Evolutionary conservation across 495 filamentous ascomycete genomes (phyloP).

Genomic region (Oleoguttula mirabilis): DNA sequence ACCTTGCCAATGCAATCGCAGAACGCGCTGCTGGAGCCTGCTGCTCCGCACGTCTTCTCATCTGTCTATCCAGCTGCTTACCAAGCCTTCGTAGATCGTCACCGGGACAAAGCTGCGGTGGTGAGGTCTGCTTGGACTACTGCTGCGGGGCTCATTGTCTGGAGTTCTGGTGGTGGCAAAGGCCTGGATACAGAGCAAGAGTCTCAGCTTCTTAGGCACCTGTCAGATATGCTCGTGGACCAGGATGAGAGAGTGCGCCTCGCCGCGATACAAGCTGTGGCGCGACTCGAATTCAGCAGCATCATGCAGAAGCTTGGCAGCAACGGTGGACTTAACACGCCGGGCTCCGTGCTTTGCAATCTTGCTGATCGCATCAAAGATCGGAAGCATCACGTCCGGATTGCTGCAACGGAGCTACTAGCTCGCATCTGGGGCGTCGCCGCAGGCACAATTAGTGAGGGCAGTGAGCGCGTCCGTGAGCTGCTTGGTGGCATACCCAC

Average conservation of each 20-base stretch:
- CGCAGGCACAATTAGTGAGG: constrained; percentile 70
- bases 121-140: constrained; percentile 80
- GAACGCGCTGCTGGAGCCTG: constrained; percentile 61
- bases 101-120: constrained; percentile 67
- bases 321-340: constrained; percentile 54
- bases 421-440: constrained; percentile 86
- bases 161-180: constrained; percentile 75
- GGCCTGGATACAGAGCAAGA: constrained; percentile 71
- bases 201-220: constrained; percentile 50
- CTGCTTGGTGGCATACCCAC: constrained; percentile 69
- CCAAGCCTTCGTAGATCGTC: constrained; percentile 66
- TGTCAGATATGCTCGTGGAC: constrained; percentile 74
- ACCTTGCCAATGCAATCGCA: constrained; percentile 39
- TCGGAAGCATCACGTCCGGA: constrained; percentile 64
- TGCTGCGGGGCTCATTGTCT: constrained; percentile 66
- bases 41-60: constrained; percentile 72
- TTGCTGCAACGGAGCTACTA: constrained; percentile 72
- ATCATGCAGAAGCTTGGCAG: constrained; percentile 69
- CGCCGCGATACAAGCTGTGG: constrained; percentile 71
- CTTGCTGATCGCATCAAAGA: constrained; percentile 85
- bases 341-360: constrained; percentile 60
- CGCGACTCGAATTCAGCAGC: constrained; percentile 61
- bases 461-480: constrained; percentile 59
- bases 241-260: constrained; percentile 82
- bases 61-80: constrained; percentile 68